Evolutionary conservation across 305 asterid genomes (phyloP).

Genomic region (Monarda citriodora): DNA sequence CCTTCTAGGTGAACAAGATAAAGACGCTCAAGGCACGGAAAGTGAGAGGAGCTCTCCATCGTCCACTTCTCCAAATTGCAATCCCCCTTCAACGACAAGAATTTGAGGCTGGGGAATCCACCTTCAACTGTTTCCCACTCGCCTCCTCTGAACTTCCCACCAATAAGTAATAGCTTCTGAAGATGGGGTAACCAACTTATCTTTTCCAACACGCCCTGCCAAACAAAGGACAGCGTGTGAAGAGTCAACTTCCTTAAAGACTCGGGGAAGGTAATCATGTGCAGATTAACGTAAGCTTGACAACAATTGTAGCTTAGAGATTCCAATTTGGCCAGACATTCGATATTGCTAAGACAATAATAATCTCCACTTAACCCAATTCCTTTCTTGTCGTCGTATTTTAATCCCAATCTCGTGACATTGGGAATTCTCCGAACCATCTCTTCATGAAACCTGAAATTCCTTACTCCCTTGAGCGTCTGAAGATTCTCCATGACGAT

Average conservation of each 20-base stretch:
- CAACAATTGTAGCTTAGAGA: neutral
- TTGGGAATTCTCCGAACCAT: neutral
- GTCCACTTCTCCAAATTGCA: neutral
- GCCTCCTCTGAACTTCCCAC: neutral
- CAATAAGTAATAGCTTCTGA: neutral
- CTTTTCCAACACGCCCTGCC: neutral
- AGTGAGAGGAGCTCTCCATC: neutral
- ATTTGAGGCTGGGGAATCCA: neutral
- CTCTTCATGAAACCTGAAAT: neutral
- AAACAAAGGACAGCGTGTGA: neutral
- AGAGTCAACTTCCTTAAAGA: neutral
- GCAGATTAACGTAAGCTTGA: neutral
- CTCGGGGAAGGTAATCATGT: neutral
- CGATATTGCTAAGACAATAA: neutral
- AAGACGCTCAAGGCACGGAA: neutral
- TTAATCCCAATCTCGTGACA: neutral
- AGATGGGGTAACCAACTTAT: neutral
- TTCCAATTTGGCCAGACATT: neutral
- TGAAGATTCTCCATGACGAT: neutral
- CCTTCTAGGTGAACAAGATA: fast-evolving
- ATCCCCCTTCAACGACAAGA: too few species aligned
- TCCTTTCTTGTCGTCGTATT: too few species aligned
- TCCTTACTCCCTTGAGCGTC: neutral
- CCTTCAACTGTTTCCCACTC: constrained; percentile 4
- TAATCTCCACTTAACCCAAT: neutral